Base-by-base conservation (phyloP, 768 basidiomycete species). In the Chalciporus sphaerocephalus region DNA sequence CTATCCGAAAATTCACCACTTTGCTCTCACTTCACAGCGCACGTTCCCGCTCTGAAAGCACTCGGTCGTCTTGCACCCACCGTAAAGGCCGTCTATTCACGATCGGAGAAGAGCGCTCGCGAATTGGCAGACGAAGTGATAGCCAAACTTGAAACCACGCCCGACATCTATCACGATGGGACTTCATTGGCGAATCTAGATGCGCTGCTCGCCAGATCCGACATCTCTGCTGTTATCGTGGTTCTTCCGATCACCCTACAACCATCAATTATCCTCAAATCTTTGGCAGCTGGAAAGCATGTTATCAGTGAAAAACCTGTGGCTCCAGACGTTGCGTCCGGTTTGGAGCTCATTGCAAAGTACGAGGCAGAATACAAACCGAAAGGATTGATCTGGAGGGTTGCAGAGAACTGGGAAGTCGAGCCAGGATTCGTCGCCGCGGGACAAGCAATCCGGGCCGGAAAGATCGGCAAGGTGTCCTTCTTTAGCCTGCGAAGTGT, bases 291-390 rank as follows among this genome's bases (percentile, higher is more conserved):
- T 3, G 87, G 91, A 21, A 95, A 94, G 68, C 87, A 93, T 59
- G 89, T 94, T 39, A 60, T 93, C 48, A 85, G 84, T 63, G 92
- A 95, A 72, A 94, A 94, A 59, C 92, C 92, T 6, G 75, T 92
- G 12, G 88, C 81, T 3, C 73, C 81, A 33, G 83, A 86, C 55
- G 79, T 92, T 36, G 72, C 73, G 22, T 67, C 69, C 2, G 91
- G 85, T 0, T 65, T 79, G 37, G 69, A 71, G 49, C 71, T 92
- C 39, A 83, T 93, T 60, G 69, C 75, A 27, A 72, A 69, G 30
- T 93, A 89, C 63, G 77, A 87, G 53, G 61, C 65, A 42, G 67
- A 71, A 40, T 90, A 80, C 68, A 80, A 79, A 61, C 71, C 74
- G 9, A 82, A 82, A 56, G 83, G 82, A 6, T 59, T 90, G 34